These are phyloP conservation scores for Apiotrichum akiyoshidainum DNA, from an alignment of 1,284 basidiomycete species.

Conservation along the genomic window DNA sequence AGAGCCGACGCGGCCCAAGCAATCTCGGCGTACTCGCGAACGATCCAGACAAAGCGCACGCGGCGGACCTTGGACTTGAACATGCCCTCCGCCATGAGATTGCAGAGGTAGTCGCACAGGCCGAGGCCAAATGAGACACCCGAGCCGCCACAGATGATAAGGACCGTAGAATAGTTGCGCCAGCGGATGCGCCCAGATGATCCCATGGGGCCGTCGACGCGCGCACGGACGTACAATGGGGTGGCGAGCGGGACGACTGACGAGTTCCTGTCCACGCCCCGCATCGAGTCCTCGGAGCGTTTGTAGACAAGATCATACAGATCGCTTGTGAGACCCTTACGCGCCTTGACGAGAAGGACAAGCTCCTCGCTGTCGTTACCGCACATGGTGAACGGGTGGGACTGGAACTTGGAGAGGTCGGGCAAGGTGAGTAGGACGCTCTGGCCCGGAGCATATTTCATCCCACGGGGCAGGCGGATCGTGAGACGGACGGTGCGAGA, in stretches of 20 bases:
- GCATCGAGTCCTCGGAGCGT: constrained; percentile 39
- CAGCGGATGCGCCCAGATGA: constrained; percentile 65
- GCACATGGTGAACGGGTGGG: constrained; percentile 79
- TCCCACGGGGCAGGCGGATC: constrained; percentile 60
- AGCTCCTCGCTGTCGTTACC: constrained; percentile 65
- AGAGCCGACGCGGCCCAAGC: constrained; percentile 75
- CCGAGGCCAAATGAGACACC: constrained; percentile 74
- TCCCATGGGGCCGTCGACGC: constrained; percentile 76
- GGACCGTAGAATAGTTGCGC: constrained; percentile 62
- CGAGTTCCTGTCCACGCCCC: constrained; percentile 21
- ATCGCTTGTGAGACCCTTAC: constrained; percentile 70
- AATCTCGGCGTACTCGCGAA: constrained; percentile 77
- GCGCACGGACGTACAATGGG: constrained; percentile 56
- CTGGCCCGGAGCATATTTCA: constrained; percentile 69
- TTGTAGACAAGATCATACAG: constrained; percentile 61
- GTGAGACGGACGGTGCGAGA: constrained; percentile 73
- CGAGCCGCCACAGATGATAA: constrained; percentile 74
- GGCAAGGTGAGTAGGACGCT: constrained; percentile 67
- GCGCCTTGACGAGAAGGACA: constrained; percentile 70
- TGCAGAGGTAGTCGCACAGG: constrained; percentile 67
- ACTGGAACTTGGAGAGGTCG: constrained; percentile 62
- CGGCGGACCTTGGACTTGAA: constrained; percentile 54
- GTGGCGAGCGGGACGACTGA: constrained; percentile 22
- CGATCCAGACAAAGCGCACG: constrained; percentile 78
- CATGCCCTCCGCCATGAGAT: constrained; percentile 59